Evolutionary conservation across 1,284 basidiomycete species (phyloP).

Genomic region (Irpex sp.): DNA sequence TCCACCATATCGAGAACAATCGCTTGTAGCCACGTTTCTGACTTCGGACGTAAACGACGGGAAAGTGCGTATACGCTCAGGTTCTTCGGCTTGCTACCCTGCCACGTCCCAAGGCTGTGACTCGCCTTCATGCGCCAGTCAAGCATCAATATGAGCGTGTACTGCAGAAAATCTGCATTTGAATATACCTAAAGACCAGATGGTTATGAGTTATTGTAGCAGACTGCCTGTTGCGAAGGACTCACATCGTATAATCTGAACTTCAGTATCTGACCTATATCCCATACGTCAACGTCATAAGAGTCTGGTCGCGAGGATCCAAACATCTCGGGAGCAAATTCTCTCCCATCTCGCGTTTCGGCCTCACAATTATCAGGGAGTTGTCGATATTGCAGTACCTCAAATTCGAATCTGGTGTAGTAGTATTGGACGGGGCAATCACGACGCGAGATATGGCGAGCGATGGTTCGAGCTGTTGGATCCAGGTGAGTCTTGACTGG

Average conservation of each 20-base stretch:
- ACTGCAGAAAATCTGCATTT: not conserved
- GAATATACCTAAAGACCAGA: not conserved
- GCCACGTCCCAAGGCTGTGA: not conserved
- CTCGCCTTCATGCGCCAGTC: not conserved
- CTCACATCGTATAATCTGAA: not conserved
- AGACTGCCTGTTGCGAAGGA: not conserved
- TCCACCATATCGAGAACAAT: not conserved
- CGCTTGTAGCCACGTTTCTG: not conserved
- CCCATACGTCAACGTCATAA: not conserved
- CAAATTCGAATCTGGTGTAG: not conserved
- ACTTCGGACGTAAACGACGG: not conserved
- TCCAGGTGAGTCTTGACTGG: not conserved
- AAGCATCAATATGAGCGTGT: not conserved
- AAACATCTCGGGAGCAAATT: not conserved
- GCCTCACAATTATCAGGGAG: not conserved
- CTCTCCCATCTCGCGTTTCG: not conserved
- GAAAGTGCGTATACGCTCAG: not conserved
- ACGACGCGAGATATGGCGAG: not conserved
- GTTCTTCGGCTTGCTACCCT: not conserved
- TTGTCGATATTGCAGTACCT: not conserved
- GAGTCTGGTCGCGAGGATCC: not conserved
- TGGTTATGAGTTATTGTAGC: not conserved
- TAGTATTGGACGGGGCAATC: not conserved
- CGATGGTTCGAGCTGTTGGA: not conserved
- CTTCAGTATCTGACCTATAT: not conserved